Conservation (phyloP, 306 rosid genomes). For the Macrotyloma uniflorum region DNA sequence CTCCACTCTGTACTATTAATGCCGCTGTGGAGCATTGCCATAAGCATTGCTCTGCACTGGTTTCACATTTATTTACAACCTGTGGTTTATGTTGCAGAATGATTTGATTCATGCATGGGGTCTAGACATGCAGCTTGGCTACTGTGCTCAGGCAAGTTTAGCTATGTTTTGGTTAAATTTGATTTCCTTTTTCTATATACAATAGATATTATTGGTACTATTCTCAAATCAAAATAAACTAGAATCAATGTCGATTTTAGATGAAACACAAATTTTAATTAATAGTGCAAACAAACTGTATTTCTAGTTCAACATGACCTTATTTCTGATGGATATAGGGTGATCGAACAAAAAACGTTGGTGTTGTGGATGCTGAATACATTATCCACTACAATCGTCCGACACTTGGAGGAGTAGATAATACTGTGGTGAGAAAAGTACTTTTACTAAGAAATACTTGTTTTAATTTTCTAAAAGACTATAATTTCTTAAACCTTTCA, state of each 20-base stretch:
- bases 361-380: constrained; percentile 94
- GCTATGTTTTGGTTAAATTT: constrained; percentile 23
- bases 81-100: constrained; percentile 57
- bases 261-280: background rate
- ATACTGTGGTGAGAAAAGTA: constrained; percentile 49
- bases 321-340: constrained; percentile 58
- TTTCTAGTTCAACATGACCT: constrained; percentile 33
- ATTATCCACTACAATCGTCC: constrained; percentile 78
- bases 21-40: background rate
- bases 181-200: background rate
- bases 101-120: constrained; percentile 99
- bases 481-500: constrained; percentile 8
- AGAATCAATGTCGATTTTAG: background rate
- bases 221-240: background rate
- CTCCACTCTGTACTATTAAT: constrained; percentile 17
- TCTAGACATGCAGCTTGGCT: constrained; percentile 87
- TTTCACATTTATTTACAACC: constrained; percentile 3
- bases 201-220: background rate
- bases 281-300: too few species aligned
- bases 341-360: constrained; percentile 76
- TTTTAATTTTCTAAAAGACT: background rate
- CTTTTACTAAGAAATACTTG: background rate
- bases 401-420: constrained; percentile 81
- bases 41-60: background rate
- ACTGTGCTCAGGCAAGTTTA: constrained; percentile 89